Evolutionary conservation across 768 basidiomycete species (phyloP).

Genomic region (Lactifluus volemus): DNA sequence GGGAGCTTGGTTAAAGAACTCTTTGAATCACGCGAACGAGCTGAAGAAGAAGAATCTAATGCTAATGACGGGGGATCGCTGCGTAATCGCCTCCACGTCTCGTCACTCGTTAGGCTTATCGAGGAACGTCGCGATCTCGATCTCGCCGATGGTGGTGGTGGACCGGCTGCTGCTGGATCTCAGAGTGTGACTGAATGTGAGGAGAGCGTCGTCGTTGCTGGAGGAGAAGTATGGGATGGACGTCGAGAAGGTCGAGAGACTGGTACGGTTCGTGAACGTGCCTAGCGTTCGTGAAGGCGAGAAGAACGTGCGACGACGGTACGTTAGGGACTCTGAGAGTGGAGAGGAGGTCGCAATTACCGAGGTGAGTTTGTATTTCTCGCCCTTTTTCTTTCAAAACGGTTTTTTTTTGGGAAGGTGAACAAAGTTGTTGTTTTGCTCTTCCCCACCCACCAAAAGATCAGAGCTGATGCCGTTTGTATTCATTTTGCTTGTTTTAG

Average conservation of each 20-base stretch:
- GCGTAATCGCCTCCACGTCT: constrained; percentile 48
- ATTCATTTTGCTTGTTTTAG: neutral
- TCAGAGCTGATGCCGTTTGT: neutral
- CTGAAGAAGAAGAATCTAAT: constrained; percentile 49
- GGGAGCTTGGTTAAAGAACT: constrained; percentile 29
- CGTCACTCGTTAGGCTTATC: constrained; percentile 46
- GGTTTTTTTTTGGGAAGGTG: too few species aligned
- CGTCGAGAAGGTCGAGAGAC: constrained; percentile 36
- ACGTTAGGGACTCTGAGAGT: constrained; percentile 25
- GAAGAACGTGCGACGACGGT: neutral
- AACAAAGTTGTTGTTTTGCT: neutral
- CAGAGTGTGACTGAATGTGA: neutral
- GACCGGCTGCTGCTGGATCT: too few species aligned
- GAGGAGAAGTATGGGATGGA: constrained; percentile 51
- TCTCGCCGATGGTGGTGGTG: neutral
- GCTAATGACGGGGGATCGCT: constrained; percentile 23
- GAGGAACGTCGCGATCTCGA: constrained; percentile 47
- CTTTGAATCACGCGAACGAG: constrained; percentile 44
- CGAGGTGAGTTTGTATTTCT: constrained; percentile 45
- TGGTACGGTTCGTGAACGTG: constrained; percentile 52
- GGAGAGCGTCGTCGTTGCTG: too few species aligned
- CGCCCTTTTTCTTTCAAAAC: too few species aligned
- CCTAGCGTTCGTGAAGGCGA: constrained; percentile 48
- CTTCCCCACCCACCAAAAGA: too few species aligned
- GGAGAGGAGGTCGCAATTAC: constrained; percentile 47